phyloP scores from a whole-genome alignment of 176 grass and related monocot species.

The Zizania latifolia region DNA sequence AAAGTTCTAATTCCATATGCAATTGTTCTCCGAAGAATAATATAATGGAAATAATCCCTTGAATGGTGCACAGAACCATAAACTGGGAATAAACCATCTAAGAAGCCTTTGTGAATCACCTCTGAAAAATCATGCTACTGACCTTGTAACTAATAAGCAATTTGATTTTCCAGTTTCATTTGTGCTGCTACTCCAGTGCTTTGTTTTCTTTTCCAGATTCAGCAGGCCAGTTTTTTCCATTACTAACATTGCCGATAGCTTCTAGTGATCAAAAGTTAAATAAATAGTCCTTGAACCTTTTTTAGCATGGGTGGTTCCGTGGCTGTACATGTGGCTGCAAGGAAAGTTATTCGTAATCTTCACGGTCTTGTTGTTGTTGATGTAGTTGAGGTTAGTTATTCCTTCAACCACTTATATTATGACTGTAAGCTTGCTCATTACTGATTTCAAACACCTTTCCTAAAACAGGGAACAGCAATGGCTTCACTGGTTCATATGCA shows the following conservation, averaged over 20 bases:
- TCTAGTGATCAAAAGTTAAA: not conserved
- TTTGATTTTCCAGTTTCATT: constrained; percentile 3
- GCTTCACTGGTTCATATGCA: constrained; percentile 96
- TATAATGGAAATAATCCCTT: not conserved
- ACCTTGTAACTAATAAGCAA: not conserved
- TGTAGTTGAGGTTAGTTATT: constrained; percentile 85
- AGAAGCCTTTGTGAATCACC: not conserved
- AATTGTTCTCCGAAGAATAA: not conserved
- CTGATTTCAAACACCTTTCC: constrained; percentile 3
- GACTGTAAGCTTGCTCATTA: not conserved
- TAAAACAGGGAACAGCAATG: constrained; percentile 83
- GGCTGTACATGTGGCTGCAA: constrained; percentile 90
- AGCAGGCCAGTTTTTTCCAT: not conserved
- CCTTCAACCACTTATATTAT: not conserved
- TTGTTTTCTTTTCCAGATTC: not conserved
- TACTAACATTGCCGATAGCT: not conserved
- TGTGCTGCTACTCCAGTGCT: not conserved
- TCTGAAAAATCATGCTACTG: not conserved
- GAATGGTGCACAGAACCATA: not conserved
- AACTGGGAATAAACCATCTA: not conserved
- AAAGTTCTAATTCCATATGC: not conserved
- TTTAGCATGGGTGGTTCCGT: constrained; percentile 94
- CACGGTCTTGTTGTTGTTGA: constrained; percentile 88
- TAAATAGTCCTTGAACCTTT: not conserved
- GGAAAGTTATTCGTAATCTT: constrained; percentile 58